phyloP scores from a whole-genome alignment of 2,329 filamentous ascomycete genomes.

The Teratosphaeria gauchensis region DNA sequence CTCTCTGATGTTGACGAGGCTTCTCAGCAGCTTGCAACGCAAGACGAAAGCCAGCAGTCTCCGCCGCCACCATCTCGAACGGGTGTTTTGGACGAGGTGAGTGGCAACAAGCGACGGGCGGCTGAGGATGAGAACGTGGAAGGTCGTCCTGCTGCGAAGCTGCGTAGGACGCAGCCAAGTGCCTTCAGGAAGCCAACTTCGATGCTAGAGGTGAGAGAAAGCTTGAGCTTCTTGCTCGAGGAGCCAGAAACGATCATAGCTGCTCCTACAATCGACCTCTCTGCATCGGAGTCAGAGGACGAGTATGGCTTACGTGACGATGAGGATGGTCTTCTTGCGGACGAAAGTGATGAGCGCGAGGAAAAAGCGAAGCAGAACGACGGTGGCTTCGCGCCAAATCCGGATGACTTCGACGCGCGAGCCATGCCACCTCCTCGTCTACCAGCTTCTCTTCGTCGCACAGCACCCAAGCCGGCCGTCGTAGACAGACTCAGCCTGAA shows the following conservation, averaged over 20 bases:
- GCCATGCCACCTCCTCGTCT: conserved; percentile 31
- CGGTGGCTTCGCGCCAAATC: conserved; percentile 22
- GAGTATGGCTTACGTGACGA: conserved; percentile 39
- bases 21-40: conserved; percentile 30
- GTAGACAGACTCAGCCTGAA: conserved; percentile 68
- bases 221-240: conserved; percentile 74
- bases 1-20: conserved; percentile 52
- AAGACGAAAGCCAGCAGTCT: conserved; percentile 16
- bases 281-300: conserved; percentile 25
- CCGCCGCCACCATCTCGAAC: conserved; percentile 9
- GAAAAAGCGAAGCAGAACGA: conserved; percentile 21
- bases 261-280: conserved; percentile 39
- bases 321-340: conserved; percentile 38
- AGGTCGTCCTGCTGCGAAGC: conserved; percentile 19
- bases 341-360: conserved; percentile 42
- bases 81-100: conserved; percentile 15
- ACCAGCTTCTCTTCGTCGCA: conserved; percentile 27
- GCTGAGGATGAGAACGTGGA: conserved; percentile 7
- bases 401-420: conserved; percentile 8
- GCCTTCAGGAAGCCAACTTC: conserved; percentile 55
- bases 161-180: conserved; percentile 27
- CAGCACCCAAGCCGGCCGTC: conserved; percentile 34
- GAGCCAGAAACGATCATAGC: conserved; percentile 32
- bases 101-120: conserved; percentile 20
- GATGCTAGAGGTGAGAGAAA: conserved; percentile 71